phyloP scores from a whole-genome alignment of 2,329 filamentous ascomycete genomes.

The Aulographum hederae region DNA sequence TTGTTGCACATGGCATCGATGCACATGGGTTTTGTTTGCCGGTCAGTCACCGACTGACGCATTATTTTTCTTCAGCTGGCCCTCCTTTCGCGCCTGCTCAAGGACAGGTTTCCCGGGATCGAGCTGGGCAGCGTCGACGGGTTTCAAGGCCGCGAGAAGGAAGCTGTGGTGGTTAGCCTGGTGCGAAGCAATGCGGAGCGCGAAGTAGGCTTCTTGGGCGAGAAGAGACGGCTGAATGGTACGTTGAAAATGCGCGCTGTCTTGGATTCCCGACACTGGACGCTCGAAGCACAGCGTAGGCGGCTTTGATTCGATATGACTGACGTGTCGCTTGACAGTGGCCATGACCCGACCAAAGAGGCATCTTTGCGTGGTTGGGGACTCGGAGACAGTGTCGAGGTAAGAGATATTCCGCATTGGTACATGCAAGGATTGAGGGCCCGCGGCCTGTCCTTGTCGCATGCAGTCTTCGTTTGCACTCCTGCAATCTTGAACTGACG shows the following conservation, averaged over 20 bases:
- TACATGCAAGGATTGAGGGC: no score
- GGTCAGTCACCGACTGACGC: no score
- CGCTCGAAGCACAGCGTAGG: no score
- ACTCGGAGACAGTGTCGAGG: slow-evolving; percentile 82
- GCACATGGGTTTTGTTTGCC: neutral
- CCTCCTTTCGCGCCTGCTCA: slow-evolving; percentile 55
- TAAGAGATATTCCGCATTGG: no score
- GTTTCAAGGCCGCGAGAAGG: slow-evolving; percentile 94
- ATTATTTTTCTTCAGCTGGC: slow-evolving; percentile 39
- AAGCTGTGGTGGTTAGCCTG: slow-evolving; percentile 83
- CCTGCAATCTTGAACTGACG: no score
- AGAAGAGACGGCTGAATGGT: slow-evolving; percentile 88
- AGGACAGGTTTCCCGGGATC: slow-evolving; percentile 64
- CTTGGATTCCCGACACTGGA: neutral
- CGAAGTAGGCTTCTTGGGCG: slow-evolving; percentile 83
- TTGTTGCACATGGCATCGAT: neutral
- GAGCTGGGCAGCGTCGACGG: slow-evolving; percentile 96
- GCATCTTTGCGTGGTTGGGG: slow-evolving; percentile 78
- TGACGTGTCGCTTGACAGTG: slow-evolving; percentile 43
- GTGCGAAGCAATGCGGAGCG: slow-evolving; percentile 75
- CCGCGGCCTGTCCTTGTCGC: no score
- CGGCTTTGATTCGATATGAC: slow-evolving; percentile 6
- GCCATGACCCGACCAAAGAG: slow-evolving; percentile 92
- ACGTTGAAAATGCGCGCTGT: slow-evolving; percentile 17
- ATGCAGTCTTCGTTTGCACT: neutral